phyloP scores from a whole-genome alignment of 441 rosid species.

The Mallotus japonicus region DNA sequence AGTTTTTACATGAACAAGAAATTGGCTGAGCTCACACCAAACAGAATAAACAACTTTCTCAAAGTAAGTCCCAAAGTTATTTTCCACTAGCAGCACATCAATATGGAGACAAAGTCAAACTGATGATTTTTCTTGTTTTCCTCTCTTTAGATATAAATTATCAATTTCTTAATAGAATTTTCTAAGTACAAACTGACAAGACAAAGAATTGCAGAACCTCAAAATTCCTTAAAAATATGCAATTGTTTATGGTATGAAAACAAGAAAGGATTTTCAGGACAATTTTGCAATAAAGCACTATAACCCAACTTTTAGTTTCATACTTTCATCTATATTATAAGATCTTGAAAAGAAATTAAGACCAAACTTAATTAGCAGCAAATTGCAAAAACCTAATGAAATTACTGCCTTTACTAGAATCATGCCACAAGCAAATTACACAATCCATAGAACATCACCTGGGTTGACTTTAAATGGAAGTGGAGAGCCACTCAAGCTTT shows the following conservation, averaged over 20 bases:
- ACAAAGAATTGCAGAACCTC: not conserved
- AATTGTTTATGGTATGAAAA: not conserved
- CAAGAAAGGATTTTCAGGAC: not conserved
- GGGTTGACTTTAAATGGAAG: conserved; percentile 64
- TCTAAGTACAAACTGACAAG: not conserved
- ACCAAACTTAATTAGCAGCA: not conserved
- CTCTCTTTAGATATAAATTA: too few species aligned
- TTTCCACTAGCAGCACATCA: not conserved
- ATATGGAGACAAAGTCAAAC: not conserved
- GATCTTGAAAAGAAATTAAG: too few species aligned
- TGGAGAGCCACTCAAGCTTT: conserved; percentile 60
- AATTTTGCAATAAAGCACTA: not conserved
- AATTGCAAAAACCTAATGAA: not conserved
- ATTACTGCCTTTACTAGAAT: not conserved
- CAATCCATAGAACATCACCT: conserved; percentile 41
- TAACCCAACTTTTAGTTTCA: not conserved
- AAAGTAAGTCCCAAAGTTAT: not conserved
- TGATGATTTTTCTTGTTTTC: not conserved
- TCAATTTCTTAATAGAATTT: not conserved
- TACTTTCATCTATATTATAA: not conserved
- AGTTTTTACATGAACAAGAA: too few species aligned
- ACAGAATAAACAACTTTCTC: not conserved
- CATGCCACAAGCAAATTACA: not conserved
- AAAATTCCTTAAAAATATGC: not conserved
- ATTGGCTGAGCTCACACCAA: not conserved